Evolutionary conservation across 1,284 basidiomycete species (phyloP), one percentile per base, ranked within the genome.

Genomic region (Melampsora larici-populina): DNA sequence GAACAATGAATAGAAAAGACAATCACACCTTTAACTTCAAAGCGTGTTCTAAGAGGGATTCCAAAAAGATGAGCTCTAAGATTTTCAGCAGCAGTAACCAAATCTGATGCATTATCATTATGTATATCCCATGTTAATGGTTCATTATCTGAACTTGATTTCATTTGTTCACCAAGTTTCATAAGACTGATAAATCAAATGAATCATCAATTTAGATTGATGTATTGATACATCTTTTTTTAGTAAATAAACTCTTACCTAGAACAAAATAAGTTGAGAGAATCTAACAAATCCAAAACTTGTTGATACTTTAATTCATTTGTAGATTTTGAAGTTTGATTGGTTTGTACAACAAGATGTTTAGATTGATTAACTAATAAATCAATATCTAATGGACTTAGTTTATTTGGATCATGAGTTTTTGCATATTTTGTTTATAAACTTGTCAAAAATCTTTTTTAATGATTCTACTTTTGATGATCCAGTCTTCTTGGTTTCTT

Each of bases 101-200:
- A 98, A 84, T 98, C 93, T 13, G 99, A 88, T 0, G 94, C 92
- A 81, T 98, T 94, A 55, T 94, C 92, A 82, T 99, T 96, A 83
- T 99, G 96, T 84, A 99, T 99, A 87, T 99, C 97, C 82, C 98
- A 99, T 0, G 90, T 86, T 68, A 99, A 91, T 0, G 86, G 82
- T 0, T 88, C 90, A 21, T 90, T 87, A 5, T 78, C 40, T 80
- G 93, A 90, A 46, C 91, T 90, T 43, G 86, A 86, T 64, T 88
- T 88, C 1, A 93, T 85, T 7, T 95, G 92, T 3, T 86, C 85
- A 0, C 93, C 90, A 0, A 99, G 87, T 0, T 90, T 89, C 60
- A 90, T 88, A 33, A 92, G 89, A 81, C 93, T 96, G 79, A 8
- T 36, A 31, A 74, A 70, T n/a, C n/a, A 64, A 24, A 21, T 21